Percentiles rank a stretch among this genome's conserved stretches.
These are phyloP conservation scores for Gillenia trifoliata DNA, from an alignment of 306 rosid species.

Conservation along the genomic window DNA sequence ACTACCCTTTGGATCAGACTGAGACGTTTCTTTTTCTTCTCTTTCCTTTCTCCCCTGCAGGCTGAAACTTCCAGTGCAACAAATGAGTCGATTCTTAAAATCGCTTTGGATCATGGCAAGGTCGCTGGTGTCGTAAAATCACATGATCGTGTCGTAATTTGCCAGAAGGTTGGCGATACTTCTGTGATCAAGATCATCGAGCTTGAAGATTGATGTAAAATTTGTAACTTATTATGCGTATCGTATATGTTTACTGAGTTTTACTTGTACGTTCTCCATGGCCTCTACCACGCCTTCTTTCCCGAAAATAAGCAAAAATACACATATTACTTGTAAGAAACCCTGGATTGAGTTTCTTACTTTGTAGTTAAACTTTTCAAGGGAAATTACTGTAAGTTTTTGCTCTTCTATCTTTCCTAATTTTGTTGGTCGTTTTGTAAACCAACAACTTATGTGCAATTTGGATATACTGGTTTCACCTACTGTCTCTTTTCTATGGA, in stretches of 20 bases:
- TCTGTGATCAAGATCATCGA: constrained; percentile 86
- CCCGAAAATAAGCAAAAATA: neutral
- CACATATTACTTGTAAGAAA: neutral
- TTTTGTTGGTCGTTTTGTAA: too few species aligned
- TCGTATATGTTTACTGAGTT: neutral
- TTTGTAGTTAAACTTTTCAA: neutral
- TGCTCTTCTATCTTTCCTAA: neutral
- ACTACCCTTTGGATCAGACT: neutral
- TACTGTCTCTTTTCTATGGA: too few species aligned
- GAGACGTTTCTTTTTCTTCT: neutral
- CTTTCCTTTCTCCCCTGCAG: constrained; percentile 23
- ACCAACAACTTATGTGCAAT: too few species aligned
- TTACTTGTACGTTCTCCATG: neutral
- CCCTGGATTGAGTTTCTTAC: neutral
- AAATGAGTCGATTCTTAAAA: constrained; percentile 80
- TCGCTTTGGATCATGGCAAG: constrained; percentile 88
- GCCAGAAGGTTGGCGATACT: constrained; percentile 89
- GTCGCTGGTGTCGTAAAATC: constrained; percentile 64
- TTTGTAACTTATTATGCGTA: neutral
- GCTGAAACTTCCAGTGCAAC: constrained; percentile 67
- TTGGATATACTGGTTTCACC: too few species aligned
- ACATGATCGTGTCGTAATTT: constrained; percentile 79
- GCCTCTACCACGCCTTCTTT: neutral
- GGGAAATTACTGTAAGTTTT: neutral
- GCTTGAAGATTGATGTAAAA: constrained; percentile 62